Evolutionary conservation across 345 rosid species (phyloP).

Genomic region (Eucalyptus regnans): DNA sequence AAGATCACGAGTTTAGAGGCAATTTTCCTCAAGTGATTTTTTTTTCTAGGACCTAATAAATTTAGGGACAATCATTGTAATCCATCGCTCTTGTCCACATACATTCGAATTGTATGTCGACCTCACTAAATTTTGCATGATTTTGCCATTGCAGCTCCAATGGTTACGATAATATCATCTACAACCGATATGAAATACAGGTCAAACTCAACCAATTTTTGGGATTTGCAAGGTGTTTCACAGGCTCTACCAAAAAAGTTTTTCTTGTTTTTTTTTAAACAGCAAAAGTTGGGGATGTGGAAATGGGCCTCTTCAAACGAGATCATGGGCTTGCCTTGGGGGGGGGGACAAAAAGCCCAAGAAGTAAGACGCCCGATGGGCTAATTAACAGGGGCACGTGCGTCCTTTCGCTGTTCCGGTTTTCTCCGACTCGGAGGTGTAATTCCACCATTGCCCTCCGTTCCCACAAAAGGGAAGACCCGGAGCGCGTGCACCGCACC

Average conservation of each 20-base stretch:
- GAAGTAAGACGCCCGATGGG: not conserved
- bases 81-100: fast-evolving
- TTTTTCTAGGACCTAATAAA: not conserved
- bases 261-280: too few species aligned
- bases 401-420: not conserved
- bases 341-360: not conserved
- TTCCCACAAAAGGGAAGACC: not conserved
- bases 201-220: not conserved
- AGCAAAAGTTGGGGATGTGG: not conserved
- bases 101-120: not conserved
- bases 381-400: not conserved
- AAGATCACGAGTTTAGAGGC: not conserved
- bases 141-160: not conserved
- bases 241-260: too few species aligned
- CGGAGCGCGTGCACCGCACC: not conserved
- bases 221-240: not conserved
- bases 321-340: not conserved
- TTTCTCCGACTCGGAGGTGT: not conserved
- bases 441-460: not conserved
- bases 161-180: not conserved
- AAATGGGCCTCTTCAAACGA: not conserved
- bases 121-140: not conserved
- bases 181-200: not conserved
- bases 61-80: not conserved
- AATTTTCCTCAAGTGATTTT: not conserved